Evolutionary conservation across 805 yeast species (phyloP).

Genomic region (Suhomyces xylopsoci): DNA sequence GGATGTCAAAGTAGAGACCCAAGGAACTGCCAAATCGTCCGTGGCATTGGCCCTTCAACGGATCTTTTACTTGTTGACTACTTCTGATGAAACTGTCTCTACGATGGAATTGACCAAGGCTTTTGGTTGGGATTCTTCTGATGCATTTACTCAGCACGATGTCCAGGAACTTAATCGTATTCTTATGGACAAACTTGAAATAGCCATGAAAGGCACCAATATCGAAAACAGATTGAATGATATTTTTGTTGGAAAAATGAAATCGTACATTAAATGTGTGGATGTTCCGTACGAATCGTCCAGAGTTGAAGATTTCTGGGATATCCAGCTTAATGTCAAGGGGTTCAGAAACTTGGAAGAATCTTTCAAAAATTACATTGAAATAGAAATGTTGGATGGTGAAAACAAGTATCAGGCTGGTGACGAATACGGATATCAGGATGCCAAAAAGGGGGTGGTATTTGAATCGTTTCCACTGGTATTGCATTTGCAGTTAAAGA

Average conservation of each 20-base stretch:
- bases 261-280: slow-evolving; percentile 86
- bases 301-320: slow-evolving; percentile 95
- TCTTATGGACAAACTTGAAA: slow-evolving; percentile 89
- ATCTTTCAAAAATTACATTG: slow-evolving; percentile 83
- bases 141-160: slow-evolving; percentile 96
- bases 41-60: slow-evolving; percentile 87
- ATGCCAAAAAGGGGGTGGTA: slow-evolving; percentile 93
- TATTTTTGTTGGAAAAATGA: slow-evolving; percentile 95
- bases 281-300: slow-evolving; percentile 92
- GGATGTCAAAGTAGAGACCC: slow-evolving; percentile 27
- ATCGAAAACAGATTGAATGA: slow-evolving; percentile 60
- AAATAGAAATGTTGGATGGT: slow-evolving; percentile 85
- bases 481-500: slow-evolving; percentile 84
- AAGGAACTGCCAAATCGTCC: slow-evolving; percentile 31
- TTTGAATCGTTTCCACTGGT: slow-evolving; percentile 91
- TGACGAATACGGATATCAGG: slow-evolving; percentile 85
- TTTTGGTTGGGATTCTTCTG: slow-evolving; percentile 96
- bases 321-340: slow-evolving; percentile 91
- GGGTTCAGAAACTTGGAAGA: slow-evolving; percentile 67
- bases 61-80: slow-evolving; percentile 75
- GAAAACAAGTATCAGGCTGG: slow-evolving; percentile 93
- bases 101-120: slow-evolving; percentile 85
- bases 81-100: slow-evolving; percentile 72
- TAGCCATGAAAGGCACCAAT: slow-evolving; percentile 83
- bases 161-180: slow-evolving; percentile 95